Percentiles rank a stretch among this genome's conserved stretches.
Conservation (phyloP, 805 yeast genomes). For the Wickerhamiella shivajii region DNA sequence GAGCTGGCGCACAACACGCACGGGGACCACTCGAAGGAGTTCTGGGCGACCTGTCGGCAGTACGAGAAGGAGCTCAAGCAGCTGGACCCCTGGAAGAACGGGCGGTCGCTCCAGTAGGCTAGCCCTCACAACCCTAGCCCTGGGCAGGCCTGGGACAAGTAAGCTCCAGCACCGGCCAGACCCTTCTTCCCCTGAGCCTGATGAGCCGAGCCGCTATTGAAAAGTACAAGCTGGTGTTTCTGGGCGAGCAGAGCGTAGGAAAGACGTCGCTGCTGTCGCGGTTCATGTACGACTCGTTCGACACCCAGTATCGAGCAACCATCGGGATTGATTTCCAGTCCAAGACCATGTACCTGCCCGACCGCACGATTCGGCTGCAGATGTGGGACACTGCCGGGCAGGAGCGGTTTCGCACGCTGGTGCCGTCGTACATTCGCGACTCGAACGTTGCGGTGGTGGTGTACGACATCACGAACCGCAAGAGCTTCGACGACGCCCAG, state of each 20-base stretch:
- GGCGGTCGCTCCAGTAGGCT: slow-evolving; percentile 1
- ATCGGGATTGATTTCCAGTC: slow-evolving; percentile 93
- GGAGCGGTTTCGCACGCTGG: slow-evolving; percentile 85
- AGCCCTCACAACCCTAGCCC: too few species aligned
- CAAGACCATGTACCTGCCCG: slow-evolving; percentile 90
- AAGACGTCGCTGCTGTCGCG: slow-evolving; percentile 93
- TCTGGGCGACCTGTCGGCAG: slow-evolving; percentile 23
- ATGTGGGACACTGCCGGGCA: slow-evolving; percentile 98
- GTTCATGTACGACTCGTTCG: slow-evolving; percentile 95
- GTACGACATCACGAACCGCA: slow-evolving; percentile 74
- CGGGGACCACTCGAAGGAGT: slow-evolving; percentile 24
- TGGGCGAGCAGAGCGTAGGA: slow-evolving; percentile 97
- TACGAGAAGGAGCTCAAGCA: slow-evolving; percentile 25
- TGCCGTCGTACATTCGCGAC: slow-evolving; percentile 91
- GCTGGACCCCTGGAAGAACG: slow-evolving; percentile 8
- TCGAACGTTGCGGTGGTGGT: slow-evolving; percentile 95
- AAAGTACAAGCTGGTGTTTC: slow-evolving; percentile 61
- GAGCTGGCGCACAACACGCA: slow-evolving; percentile 28
- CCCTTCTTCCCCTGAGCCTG: too few species aligned
- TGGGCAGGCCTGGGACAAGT: too few species aligned
- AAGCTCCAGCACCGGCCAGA: too few species aligned
- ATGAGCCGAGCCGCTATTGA: slow-evolving; percentile 9
- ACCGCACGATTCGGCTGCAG: slow-evolving; percentile 86
- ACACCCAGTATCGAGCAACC: slow-evolving; percentile 87
- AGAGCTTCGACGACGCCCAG: slow-evolving; percentile 67